Base-by-base conservation (phyloP, 2,329 filamentous ascomycete genomes). In the Aplosporella prunicola region DNA sequence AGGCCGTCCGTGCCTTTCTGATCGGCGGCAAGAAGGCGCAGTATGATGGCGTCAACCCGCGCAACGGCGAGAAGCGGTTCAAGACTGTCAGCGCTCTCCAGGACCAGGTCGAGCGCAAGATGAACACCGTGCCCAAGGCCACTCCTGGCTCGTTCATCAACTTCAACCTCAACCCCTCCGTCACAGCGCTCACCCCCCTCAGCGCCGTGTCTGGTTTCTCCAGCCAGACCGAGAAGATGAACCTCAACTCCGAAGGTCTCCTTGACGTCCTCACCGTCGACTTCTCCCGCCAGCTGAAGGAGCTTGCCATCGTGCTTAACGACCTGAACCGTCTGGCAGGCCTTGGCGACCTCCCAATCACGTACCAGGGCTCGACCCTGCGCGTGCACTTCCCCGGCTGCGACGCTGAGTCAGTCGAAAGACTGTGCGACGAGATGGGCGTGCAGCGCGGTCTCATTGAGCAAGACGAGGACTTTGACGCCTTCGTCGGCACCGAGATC, bases 321-420 rank as follows among this genome's bases (percentile, higher is more conserved):
- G 91, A 98, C 51, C 68, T 98, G 5, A 82, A 84, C 51, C 76
- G 76, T 23, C 67, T 98, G 1, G 75, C 86, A 1, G 64, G 69
- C 1, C 60, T 96, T 1, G 91, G 91, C 1, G 87, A 95, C 53
- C 64, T 98, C 14, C 87, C 89, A 0, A 76, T 96, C 22, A 70
- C 76, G 0, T 71, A 94, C 35, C 76, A 85, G 37, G 67, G 72
- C 22, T 76, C 76, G 2, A 72, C 75, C 0, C 64, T 95, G 4
- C 78, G 87, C 22, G 78, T 96, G 2, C 80, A 87, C 20, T 96
- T 98, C 52, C 87, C 88, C 0, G 91, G 91, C 3, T 88, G 91
- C 44, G 89, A 96, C 51, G 78, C 78, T 1, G 75, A 80, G 11
- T 84, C 83, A 0, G 82, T 94, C 0, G 85, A 93, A 53, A 68